A percentile compares a stretch with the other conserved stretches of the same genome.
Evolutionary conservation across 352 stramenopile species (phyloP).

Genomic region (Phytophthora crassamura): DNA sequence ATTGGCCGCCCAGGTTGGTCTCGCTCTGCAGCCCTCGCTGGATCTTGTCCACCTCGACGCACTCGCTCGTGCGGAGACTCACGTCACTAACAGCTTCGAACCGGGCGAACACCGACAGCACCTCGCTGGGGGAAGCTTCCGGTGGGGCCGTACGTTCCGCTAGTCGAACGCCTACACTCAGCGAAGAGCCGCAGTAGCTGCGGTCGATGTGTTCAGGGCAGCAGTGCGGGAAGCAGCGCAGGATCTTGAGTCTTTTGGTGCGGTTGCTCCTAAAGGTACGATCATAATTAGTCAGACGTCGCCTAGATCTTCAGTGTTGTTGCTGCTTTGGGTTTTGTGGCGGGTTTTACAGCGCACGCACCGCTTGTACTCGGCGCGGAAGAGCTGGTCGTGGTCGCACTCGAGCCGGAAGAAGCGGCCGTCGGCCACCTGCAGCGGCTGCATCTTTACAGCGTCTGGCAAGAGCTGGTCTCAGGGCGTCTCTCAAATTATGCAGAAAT

Average conservation of each 20-base stretch:
- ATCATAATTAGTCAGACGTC: not conserved
- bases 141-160: conserved; percentile 16
- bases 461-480: not conserved
- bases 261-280: conserved; percentile 55
- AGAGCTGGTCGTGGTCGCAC: conserved; percentile 71
- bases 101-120: conserved; percentile 41
- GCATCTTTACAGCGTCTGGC: not conserved
- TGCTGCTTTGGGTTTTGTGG: not conserved
- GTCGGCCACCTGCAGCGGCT: conserved; percentile 37
- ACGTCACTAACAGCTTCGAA: conserved; percentile 47
- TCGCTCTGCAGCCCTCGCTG: conserved; percentile 50
- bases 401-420: conserved; percentile 64
- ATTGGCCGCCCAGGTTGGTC: conserved; percentile 61
- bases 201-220: conserved; percentile 74
- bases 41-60: conserved; percentile 52
- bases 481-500: not conserved
- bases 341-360: conserved; percentile 18
- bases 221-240: conserved; percentile 77
- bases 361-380: conserved; percentile 74
- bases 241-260: conserved; percentile 78
- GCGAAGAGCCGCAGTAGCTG: conserved; percentile 72
- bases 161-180: conserved; percentile 54
- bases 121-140: conserved; percentile 18
- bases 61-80: conserved; percentile 50
- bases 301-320: not conserved